A percentile compares a stretch with the other conserved stretches of the same genome.
Evolutionary conservation across 768 basidiomycete genomes (phyloP).

Genomic region (Myochromella boudieri): DNA sequence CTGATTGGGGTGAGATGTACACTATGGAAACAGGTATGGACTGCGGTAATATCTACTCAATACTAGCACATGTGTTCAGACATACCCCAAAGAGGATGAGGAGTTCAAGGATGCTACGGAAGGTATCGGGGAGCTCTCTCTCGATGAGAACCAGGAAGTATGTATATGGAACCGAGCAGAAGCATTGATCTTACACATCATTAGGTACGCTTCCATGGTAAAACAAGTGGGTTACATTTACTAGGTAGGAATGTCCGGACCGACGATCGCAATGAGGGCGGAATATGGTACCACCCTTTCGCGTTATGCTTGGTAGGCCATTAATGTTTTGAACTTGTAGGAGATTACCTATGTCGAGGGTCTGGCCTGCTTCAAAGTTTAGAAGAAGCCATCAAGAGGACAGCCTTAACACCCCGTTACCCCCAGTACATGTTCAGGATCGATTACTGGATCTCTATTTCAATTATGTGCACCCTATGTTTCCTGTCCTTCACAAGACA

Average conservation of each 20-base stretch:
- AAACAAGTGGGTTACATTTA: conserved; percentile 73
- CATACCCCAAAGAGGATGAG: conserved; percentile 26
- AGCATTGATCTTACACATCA: conserved; percentile 5
- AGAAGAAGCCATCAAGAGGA: conserved; percentile 42
- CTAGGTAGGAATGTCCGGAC: conserved; percentile 65
- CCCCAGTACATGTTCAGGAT: conserved; percentile 62
- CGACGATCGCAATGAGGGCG: conserved; percentile 67
- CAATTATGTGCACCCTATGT: conserved; percentile 79
- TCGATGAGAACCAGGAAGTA: conserved; percentile 78
- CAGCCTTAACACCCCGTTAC: conserved; percentile 49
- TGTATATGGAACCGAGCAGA: background rate
- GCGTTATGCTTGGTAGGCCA: conserved; percentile 13
- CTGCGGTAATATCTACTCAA: too few species aligned
- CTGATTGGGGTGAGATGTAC: conserved; percentile 63
- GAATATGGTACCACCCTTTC: conserved; percentile 51
- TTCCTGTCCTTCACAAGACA: conserved; percentile 76
- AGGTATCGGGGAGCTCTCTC: conserved; percentile 66
- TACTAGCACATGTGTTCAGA: background rate
- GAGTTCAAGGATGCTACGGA: conserved; percentile 47
- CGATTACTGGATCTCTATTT: conserved; percentile 76
- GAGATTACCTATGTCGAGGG: conserved; percentile 72
- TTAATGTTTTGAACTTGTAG: conserved; percentile 31
- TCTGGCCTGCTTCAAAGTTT: conserved; percentile 65
- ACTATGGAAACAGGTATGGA: conserved; percentile 44
- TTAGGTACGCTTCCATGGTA: conserved; percentile 84